phyloP scores from a whole-genome alignment of 2,329 filamentous ascomycete genomes.

The Aureobasidium sp. region DNA sequence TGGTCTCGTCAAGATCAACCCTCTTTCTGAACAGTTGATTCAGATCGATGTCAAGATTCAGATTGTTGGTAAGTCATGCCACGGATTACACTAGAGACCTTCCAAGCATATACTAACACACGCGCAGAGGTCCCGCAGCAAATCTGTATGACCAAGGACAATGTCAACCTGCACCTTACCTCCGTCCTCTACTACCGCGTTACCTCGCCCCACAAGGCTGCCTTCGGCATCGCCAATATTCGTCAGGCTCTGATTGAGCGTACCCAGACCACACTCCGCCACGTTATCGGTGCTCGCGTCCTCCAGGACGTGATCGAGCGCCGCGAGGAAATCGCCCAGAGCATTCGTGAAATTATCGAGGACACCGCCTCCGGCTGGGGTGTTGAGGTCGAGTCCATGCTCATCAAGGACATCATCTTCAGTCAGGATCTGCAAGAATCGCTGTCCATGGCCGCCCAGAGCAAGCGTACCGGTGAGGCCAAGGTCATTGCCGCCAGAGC shows the following conservation, averaged over 20 bases:
- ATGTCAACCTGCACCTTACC: constrained; percentile 86
- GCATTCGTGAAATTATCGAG: constrained; percentile 94
- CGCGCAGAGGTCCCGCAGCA: constrained; percentile 76
- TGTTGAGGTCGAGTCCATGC: constrained; percentile 93
- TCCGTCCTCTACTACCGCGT: constrained; percentile 99
- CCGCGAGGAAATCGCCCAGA: constrained; percentile 91
- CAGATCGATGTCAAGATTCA: constrained; percentile 99
- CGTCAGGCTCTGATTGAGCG: constrained; percentile 95
- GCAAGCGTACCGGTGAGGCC: constrained; percentile 95
- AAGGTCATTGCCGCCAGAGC: constrained; percentile 97
- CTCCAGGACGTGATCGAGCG: constrained; percentile 98
- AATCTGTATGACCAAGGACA: constrained; percentile 99
- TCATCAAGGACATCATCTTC: constrained; percentile 99
- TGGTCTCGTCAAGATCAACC: constrained; percentile 95
- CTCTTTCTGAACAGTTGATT: constrained; percentile 78
- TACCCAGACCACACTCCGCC: constrained; percentile 93
- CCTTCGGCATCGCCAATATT: constrained; percentile 92
- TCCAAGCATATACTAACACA: not conserved
- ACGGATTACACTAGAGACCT: not conserved
- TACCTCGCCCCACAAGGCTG: constrained; percentile 87
- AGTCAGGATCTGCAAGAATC: constrained; percentile 91
- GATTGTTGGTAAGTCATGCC: constrained; percentile 57
- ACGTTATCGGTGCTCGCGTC: constrained; percentile 91
- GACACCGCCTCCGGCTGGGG: constrained; percentile 92
- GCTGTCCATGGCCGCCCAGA: constrained; percentile 95